Base-by-base conservation (phyloP, 1,139 yeast species). In the Geotrichum citri-aurantii region DNA sequence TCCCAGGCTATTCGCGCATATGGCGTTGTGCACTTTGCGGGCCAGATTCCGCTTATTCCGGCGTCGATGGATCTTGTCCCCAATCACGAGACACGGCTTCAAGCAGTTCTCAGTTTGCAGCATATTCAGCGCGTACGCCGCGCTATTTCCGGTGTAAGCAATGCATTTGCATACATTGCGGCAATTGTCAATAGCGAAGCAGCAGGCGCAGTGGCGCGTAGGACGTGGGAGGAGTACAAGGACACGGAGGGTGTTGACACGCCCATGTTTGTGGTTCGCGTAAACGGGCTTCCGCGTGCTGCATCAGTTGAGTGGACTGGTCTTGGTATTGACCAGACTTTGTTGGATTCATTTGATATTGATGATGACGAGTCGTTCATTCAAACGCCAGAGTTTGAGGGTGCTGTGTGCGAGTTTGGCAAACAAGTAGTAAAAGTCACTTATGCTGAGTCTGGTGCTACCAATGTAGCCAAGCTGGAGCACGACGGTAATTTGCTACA, bases 41-140 rank as follows among this genome's bases (percentile, higher is more conserved):
- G 99, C 0, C 98, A 93, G 72, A 92, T 93, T 48, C 96, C 97
- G 0, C 75, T 93, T 52, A 70, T 86, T 2, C 98, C 99, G 0
- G 72, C 82, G 0, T 72, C 82, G 3, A 88, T 92, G 93, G 64
- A 69, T 2, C 64, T 76, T 33, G 59, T 57, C 17, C 1, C 61
- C 42, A 46, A 49, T 2, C 49, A 29, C 11, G 11, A 56, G 53
- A 24, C 51, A 17, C 33, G n/a, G 47, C 58, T 49, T 21, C 81
- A 86, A 61, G 66, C 77, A 0, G 77, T 79, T 0, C 71, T 91
- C 33, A 77, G 96, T 0, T 76, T 91, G 50, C 96, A 89, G 68
- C 95, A 90, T 71, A 80, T 89, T 54, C 76, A 79, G 62, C 79
- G 83, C n/a, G 85, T 89, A 1, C 82, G 83, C 64, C 67, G 75